Evolutionary conservation across 768 basidiomycete species (phyloP), one percentile per base, ranked within the genome.

Genomic region (Lactifluus piperatus): DNA sequence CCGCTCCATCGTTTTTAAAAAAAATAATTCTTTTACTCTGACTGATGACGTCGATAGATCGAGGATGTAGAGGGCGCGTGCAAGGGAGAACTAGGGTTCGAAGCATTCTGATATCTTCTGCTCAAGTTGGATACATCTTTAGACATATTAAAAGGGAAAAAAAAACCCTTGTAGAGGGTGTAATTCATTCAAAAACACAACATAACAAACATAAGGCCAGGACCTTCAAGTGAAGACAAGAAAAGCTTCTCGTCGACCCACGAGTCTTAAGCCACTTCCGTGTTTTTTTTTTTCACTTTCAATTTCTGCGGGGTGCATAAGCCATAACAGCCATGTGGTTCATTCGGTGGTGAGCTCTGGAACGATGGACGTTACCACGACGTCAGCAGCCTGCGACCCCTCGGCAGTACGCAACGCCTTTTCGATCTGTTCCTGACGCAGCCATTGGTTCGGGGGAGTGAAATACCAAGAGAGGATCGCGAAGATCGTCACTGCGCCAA

Each of bases 1-100:
- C 2, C 27, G 27, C n/a, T 24, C 29, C 26, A 29, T 2, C 16
- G 1, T 10, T 4, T 13, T 13, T 16, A 4, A 24, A n/a, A n/a
- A n/a, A n/a, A n/a, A n/a, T n/a, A n/a, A 34, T 9, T 34, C 10
- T 20, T 56, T 16, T 5, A 14, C 20, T 34, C 20, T 49, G 32
- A 14, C 39, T 55, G 34, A 27, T 11, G 8, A 10, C 20, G 13
- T n/a, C 29, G 9, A 34, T 22, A 79, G 84, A 81, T 91, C 39
- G 79, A 71, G 7, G 90, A 92, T 66, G 76, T 92, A 1, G 91
- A 93, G 71, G 88, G 85, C 1, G 81, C 86, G 16, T 92, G 91
- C 69, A 83, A 85, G 67, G 88, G 88, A 6, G 68, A 80, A 45
- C 68, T 91, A 47, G 87, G 82, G 30, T 68, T 88, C n/a, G 79